Evolutionary conservation across 148 eudicot species (phyloP).

Genomic region (Euryodendron excelsum): DNA sequence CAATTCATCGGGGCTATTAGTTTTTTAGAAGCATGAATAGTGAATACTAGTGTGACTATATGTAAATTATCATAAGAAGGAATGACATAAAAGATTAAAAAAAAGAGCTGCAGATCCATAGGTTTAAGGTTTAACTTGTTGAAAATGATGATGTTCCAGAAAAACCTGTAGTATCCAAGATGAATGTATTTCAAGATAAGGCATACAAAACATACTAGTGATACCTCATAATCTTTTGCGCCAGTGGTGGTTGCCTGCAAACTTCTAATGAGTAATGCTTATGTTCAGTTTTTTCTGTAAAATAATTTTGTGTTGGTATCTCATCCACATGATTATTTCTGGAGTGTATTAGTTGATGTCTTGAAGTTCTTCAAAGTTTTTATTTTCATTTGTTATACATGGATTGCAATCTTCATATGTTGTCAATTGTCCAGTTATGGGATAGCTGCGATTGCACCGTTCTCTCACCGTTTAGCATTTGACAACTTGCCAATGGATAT

Average conservation of each 20-base stretch:
- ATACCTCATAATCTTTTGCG: not conserved
- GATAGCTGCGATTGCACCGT: conserved; percentile 92
- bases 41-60: not conserved
- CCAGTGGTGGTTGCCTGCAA: not conserved
- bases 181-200: not conserved
- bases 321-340: not conserved
- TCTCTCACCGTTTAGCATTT: conserved; percentile 92
- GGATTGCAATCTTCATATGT: not conserved
- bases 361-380: not conserved
- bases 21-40: not conserved
- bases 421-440: conserved; percentile 61
- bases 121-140: not conserved
- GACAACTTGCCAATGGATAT: conserved; percentile 83
- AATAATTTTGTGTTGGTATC: not conserved
- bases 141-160: not conserved
- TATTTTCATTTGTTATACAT: not conserved
- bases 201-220: not conserved
- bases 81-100: not conserved
- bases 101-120: not conserved
- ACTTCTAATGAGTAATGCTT: not conserved
- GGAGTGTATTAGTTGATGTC: not conserved
- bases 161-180: not conserved
- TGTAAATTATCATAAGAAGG: not conserved
- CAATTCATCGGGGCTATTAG: not conserved
- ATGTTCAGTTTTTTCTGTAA: not conserved